Conservation (phyloP, 1,139 yeast genomes). For the Magnusiomyces suaveolens region DNA sequence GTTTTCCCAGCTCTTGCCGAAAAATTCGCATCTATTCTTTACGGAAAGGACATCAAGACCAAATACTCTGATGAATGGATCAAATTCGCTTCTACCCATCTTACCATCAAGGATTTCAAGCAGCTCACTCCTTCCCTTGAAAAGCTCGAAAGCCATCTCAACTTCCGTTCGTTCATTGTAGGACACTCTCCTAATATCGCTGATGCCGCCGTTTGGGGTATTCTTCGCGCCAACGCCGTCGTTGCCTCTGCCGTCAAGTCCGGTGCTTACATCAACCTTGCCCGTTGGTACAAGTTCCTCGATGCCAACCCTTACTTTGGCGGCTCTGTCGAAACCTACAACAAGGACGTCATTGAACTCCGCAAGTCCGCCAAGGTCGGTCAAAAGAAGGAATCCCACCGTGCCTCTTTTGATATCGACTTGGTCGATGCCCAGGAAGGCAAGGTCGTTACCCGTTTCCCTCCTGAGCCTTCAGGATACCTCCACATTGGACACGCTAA, state of each 20-base stretch:
- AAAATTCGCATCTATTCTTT: slow-evolving; percentile 30
- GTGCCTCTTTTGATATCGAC: slow-evolving; percentile 85
- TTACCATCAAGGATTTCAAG: slow-evolving; percentile 80
- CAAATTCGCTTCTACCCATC: slow-evolving; percentile 55
- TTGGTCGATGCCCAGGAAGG: slow-evolving; percentile 86
- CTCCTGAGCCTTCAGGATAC: slow-evolving; percentile 89
- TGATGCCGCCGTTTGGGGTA: slow-evolving; percentile 90
- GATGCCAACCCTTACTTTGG: slow-evolving; percentile 61
- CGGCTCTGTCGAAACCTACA: slow-evolving; percentile 55
- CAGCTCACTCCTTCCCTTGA: slow-evolving; percentile 70
- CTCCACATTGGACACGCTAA: slow-evolving; percentile 95
- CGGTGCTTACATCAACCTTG: slow-evolving; percentile 70
- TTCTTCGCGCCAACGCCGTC: slow-evolving; percentile 81
- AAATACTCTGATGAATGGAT: slow-evolving; percentile 44
- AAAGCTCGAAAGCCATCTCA: slow-evolving; percentile 69
- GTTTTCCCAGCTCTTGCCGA: slow-evolving; percentile 41
- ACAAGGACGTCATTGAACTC: slow-evolving; percentile 60
- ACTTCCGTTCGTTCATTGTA: slow-evolving; percentile 69
- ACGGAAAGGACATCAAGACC: slow-evolving; percentile 22
- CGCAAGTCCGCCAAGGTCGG: slow-evolving; percentile 59
- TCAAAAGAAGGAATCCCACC: slow-evolving; percentile 39
- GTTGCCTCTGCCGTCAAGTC: slow-evolving; percentile 85
- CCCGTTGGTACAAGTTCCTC: slow-evolving; percentile 86
- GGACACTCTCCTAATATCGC: slow-evolving; percentile 63
- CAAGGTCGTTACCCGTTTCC: slow-evolving; percentile 94